Conservation (phyloP, 306 rosid genomes). For the Clitoria ternatea region DNA sequence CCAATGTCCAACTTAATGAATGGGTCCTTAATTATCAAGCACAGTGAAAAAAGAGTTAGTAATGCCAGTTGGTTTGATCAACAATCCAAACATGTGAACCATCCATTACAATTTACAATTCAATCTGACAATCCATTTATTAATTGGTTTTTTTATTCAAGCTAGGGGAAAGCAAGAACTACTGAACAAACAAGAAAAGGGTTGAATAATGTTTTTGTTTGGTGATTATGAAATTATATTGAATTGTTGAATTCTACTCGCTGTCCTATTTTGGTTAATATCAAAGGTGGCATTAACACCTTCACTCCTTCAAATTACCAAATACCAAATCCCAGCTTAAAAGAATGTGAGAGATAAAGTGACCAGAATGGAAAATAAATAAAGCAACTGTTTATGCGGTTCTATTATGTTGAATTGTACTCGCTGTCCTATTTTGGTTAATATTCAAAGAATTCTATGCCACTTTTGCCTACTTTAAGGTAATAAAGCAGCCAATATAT, state of each 20-base stretch:
- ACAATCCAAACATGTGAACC: conserved; percentile 7
- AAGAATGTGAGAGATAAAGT: neutral
- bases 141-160: neutral
- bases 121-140: neutral
- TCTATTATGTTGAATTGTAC: no score
- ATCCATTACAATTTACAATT: neutral
- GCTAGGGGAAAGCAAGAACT: neutral
- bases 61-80: conserved; percentile 7
- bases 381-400: no score
- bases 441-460: no score
- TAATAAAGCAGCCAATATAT: no score
- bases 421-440: no score
- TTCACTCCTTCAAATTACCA: neutral
- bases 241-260: neutral
- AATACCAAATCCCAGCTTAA: neutral
- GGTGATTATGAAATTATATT: neutral
- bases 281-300: neutral
- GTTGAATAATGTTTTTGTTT: conserved; percentile 36
- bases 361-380: neutral
- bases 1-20: neutral
- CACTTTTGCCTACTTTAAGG: no score
- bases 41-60: neutral
- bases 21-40: neutral
- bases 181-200: neutral
- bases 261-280: neutral